These are phyloP conservation scores for Scutellaria galericulata DNA, from an alignment of 257 asterid species.

Conservation along the genomic window DNA sequence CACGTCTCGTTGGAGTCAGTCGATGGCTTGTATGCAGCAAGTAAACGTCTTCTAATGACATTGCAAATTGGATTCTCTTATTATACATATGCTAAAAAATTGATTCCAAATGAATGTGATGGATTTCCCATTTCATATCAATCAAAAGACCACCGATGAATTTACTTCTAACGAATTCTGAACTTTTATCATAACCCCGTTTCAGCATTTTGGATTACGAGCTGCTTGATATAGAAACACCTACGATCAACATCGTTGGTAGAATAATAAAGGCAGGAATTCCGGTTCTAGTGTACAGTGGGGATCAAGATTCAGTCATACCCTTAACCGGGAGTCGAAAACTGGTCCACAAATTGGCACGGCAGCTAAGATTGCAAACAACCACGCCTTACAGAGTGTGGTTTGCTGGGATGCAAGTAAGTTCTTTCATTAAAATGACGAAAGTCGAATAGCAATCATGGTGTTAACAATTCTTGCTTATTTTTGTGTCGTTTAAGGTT, in stretches of 20 bases:
- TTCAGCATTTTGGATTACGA: constrained; percentile 73
- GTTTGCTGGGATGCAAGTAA: constrained; percentile 85
- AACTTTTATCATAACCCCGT: constrained; percentile 7
- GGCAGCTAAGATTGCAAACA: constrained; percentile 47
- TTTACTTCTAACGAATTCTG: neutral
- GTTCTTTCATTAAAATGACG: neutral
- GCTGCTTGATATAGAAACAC: constrained; percentile 73
- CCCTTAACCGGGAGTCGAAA: constrained; percentile 80
- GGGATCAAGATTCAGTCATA: constrained; percentile 89
- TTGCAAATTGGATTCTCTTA: neutral
- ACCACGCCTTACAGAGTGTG: constrained; percentile 72
- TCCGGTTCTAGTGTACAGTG: constrained; percentile 77
- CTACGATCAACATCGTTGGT: constrained; percentile 66
- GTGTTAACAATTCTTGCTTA: no score
- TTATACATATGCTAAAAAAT: neutral
- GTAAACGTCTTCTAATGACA: constrained; percentile 36
- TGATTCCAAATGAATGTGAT: no score
- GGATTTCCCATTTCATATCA: no score
- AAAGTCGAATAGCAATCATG: no score
- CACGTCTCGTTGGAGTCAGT: constrained; percentile 67
- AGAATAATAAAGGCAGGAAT: constrained; percentile 61
- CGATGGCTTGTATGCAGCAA: constrained; percentile 85
- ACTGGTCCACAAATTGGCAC: constrained; percentile 63
- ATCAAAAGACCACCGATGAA: no score
- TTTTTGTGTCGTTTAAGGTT: constrained; percentile 46